Evolutionary conservation across 1,139 yeast genomes (phyloP).

Genomic region (Protomyces macrosporus): DNA sequence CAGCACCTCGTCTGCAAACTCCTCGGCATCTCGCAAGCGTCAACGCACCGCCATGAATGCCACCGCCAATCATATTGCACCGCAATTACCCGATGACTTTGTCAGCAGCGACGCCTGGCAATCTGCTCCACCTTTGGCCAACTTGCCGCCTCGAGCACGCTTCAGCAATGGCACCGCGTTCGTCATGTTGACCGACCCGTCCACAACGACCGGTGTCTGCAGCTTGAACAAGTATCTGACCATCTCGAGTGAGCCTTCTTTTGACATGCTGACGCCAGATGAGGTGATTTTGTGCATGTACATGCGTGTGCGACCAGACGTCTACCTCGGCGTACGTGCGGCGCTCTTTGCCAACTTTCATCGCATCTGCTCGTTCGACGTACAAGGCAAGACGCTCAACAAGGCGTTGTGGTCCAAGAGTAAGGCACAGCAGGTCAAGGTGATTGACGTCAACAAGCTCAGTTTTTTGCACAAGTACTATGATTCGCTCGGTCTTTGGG

Average conservation of each 20-base stretch:
- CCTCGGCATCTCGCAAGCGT: no score
- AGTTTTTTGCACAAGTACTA: neutral
- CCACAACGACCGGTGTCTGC: neutral
- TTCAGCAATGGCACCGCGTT: neutral
- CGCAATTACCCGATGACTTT: neutral
- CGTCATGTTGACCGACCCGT: neutral
- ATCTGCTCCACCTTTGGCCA: neutral
- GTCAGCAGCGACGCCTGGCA: neutral
- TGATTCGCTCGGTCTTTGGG: neutral
- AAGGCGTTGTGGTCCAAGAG: neutral
- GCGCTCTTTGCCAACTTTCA: neutral
- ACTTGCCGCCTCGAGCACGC: neutral
- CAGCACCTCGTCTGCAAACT: no score
- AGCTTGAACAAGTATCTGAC: neutral
- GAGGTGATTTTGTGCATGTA: neutral
- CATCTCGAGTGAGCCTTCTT: neutral
- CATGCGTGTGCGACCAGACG: neutral
- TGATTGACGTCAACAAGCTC: neutral
- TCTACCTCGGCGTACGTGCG: neutral
- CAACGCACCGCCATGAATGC: no score
- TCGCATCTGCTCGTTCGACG: neutral
- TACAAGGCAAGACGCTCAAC: neutral
- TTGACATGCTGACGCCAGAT: neutral
- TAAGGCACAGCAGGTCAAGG: conserved; percentile 1
- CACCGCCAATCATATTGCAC: no score